Base-by-base conservation (phyloP, 2,329 filamentous ascomycete genomes). In the Clarireedia paspali region DNA sequence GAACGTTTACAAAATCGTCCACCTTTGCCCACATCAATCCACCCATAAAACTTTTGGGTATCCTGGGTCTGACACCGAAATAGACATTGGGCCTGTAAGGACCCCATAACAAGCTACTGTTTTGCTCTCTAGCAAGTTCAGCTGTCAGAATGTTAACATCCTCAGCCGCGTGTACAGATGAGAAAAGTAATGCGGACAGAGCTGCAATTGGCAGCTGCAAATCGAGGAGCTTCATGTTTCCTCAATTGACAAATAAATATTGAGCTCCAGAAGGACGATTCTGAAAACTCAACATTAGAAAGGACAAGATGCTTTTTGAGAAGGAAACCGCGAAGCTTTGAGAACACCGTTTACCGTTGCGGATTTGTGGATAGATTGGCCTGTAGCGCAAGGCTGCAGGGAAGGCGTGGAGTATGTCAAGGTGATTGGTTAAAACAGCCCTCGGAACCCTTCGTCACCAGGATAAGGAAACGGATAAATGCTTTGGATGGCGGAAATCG, bases 1-100 rank as follows among this genome's bases (percentile, higher is more conserved):
- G 89, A 53, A 91, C 82, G 59, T 83, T 83, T 44, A 77, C 74
- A 71, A 86, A 96, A 63, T 85, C 81, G 67, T 97, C 89, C 15
- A 95, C 84, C 64, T 87, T 87, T 5, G 85, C 84, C 94, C 94
- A 99, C 75, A 97, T 82, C 68, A 99, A 76, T 1, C 88, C 91
- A 2, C 89, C 84, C 72, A 86, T 83, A 63, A 97, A 71, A 65
- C 89, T 91, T 69, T 91, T 84, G 0, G 91, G 87, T 50, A 92
- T 78, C 57, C 91, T 81, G 47, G 92, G 89, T 20, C 89, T 81
- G 38, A 96, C 82, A 2, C 92, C 92, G 75, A 97, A 97, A 73
- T 96, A 97, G 46, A 97, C 73, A 67, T 96, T 96, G 0, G 92
- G 88, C 64, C 89, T 83, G 74, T 97, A 99, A 1, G 94, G 90